Evolutionary conservation across 2,329 filamentous ascomycete species (phyloP), one percentile per base, ranked within the genome.

Genomic region (Neofusicoccum parvum): DNA sequence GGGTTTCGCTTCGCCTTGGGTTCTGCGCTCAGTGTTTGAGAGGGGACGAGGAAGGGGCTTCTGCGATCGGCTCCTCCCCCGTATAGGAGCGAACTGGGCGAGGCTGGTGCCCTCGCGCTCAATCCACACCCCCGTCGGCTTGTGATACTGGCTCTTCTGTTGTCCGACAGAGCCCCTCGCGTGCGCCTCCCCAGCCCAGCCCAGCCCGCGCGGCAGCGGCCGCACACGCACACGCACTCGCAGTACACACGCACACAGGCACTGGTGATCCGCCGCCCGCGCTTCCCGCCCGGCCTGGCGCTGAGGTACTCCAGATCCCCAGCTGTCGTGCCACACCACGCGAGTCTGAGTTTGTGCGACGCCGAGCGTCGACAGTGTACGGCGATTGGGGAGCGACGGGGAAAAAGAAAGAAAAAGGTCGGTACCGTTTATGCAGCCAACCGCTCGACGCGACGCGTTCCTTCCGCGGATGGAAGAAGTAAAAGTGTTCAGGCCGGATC

Each of bases 341-440:
- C 41, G 56, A 60, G 41, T 34, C 43, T 60, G 56, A 49, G 39
- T 49, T 59, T 60, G 56, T 60, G 56, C 32, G 32, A 60, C 43
- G n/a, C n/a, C 6, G n/a, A 23, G 50, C 34, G 32, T 53, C 15
- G 9, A 53, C 15, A 34, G 27, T 6, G 49, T 7, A 34, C 12
- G 1, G 23, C 23, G 15, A 34, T 23, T 51, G 49, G 32, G 34
- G 50, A 53, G 15, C 48, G 27, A 6, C 12, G 49, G 49, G n/a
- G 50, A 11, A 53, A 46, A 20, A 48, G 17, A 23, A 36, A 48
- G 27, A 32, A 14, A 14, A 20, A 0, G 41, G 56, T 37, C 56
- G 56, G 56, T 60, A 60, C 56, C 56, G 56, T 60, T 58, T 60
- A 60, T 60, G 56, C 56, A 60, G 56, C 56, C 56, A 60, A 43